These are phyloP conservation scores for Citrus australasica DNA, from an alignment of 345 rosid species.

Conservation along the genomic window DNA sequence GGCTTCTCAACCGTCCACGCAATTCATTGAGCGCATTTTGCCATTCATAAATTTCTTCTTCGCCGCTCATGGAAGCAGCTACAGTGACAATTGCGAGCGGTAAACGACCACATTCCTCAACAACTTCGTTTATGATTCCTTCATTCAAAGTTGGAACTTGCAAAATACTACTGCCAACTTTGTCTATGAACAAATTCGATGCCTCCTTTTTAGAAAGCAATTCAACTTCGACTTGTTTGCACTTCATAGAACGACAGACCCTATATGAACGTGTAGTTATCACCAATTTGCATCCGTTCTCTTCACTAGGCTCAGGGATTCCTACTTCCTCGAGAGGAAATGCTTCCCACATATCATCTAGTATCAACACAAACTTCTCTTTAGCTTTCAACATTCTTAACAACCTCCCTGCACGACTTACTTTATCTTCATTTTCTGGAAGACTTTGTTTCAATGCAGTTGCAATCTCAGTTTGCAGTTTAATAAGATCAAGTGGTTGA, in stretches of 20 bases:
- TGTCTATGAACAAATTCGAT: no score
- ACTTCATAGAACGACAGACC: not conserved
- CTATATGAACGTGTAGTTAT: not conserved
- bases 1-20: not conserved
- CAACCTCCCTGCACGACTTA: not conserved
- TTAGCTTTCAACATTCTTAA: not conserved
- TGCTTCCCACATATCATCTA: not conserved
- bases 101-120: not conserved
- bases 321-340: slow-evolving; percentile 9
- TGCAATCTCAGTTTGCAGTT: slow-evolving; percentile 11
- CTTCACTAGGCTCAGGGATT: not conserved
- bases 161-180: not conserved
- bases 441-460: no score
- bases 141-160: not conserved
- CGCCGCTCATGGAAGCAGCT: slow-evolving; percentile 10
- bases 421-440: not conserved
- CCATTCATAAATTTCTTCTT: slow-evolving; percentile 8
- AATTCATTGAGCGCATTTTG: slow-evolving; percentile 7
- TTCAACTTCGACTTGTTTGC: not conserved
- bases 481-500: not conserved
- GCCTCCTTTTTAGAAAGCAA: not conserved
- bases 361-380: not conserved
- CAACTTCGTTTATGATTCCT: not conserved
- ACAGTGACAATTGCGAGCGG: slow-evolving; percentile 16
- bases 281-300: slow-evolving; percentile 7